Percentiles rank a stretch among this genome's conserved stretches.
These are phyloP conservation scores for Effrenium voratum DNA, from an alignment of 73 alveolate genomes.

Conservation along the genomic window DNA sequence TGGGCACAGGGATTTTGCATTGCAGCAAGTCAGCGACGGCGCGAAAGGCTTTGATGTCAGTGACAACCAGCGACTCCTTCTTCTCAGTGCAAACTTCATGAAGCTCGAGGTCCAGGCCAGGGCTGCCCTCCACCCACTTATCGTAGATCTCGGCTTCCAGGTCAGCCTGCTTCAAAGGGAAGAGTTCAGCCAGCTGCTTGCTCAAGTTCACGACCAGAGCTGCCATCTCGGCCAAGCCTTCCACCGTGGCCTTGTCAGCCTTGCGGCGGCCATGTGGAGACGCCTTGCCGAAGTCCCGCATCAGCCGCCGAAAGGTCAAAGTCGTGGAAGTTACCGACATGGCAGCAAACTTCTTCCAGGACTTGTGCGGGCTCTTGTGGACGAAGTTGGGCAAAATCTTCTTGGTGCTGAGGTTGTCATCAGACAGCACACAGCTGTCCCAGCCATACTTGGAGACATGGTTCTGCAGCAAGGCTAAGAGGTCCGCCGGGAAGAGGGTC, in stretches of 20 bases:
- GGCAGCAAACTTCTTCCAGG: not conserved
- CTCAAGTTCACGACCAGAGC: not conserved
- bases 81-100: constrained; percentile 1
- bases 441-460: constrained; percentile 56
- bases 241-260: not conserved
- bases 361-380: constrained; percentile 24
- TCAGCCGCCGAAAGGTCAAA: not conserved
- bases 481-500: not conserved
- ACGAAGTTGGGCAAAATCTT: not conserved
- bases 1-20: constrained; percentile 23
- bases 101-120: constrained; percentile 31
- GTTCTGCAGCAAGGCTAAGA: not conserved
- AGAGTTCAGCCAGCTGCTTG: not conserved
- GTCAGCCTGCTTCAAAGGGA: not conserved
- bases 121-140: not conserved
- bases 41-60: constrained; percentile 31
- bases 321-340: not conserved
- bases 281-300: not conserved
- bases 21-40: not conserved
- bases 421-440: not conserved
- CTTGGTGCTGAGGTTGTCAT: not conserved
- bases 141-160: not conserved
- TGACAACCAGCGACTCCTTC: not conserved
- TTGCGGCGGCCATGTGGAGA: not conserved
- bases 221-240: not conserved